These are phyloP conservation scores for Phoenix roebelenii DNA, from an alignment of 176 grass and related monocot species.

Conservation along the genomic window DNA sequence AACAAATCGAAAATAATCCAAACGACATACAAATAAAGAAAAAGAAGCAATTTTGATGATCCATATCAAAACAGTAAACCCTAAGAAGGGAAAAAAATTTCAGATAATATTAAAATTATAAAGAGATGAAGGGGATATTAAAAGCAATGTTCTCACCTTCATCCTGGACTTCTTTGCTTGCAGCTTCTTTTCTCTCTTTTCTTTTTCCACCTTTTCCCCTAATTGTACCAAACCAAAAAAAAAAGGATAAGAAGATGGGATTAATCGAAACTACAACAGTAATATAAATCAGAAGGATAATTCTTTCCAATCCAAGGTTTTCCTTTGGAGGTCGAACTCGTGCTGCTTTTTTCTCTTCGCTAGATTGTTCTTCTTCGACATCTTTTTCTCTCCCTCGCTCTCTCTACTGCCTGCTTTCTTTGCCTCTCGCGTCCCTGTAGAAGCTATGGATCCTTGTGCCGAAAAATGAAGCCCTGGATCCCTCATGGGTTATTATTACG, in stretches of 20 bases:
- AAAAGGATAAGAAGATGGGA: not conserved
- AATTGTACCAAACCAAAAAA: not conserved
- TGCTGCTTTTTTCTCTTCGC: constrained; percentile 62
- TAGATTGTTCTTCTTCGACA: constrained; percentile 98
- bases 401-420: too few species aligned
- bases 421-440: too few species aligned
- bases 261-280: not conserved
- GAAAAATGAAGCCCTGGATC: too few species aligned
- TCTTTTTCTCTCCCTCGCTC: constrained; percentile 7
- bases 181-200: constrained; percentile 61
- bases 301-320: not conserved
- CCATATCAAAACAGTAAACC: too few species aligned
- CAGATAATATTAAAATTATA: too few species aligned
- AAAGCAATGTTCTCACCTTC: constrained; percentile 36
- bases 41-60: too few species aligned
- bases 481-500: too few species aligned
- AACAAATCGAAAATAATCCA: too few species aligned
- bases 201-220: constrained; percentile 71
- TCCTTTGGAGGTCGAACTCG: constrained; percentile 80
- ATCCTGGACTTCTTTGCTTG: constrained; percentile 77
- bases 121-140: not conserved
- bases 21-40: too few species aligned
- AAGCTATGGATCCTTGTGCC: too few species aligned
- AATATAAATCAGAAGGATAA: not conserved
- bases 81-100: too few species aligned